Evolutionary conservation across 169 alveolate genomes (phyloP).

Genomic region (Cryptosporidium ubiquitum): DNA sequence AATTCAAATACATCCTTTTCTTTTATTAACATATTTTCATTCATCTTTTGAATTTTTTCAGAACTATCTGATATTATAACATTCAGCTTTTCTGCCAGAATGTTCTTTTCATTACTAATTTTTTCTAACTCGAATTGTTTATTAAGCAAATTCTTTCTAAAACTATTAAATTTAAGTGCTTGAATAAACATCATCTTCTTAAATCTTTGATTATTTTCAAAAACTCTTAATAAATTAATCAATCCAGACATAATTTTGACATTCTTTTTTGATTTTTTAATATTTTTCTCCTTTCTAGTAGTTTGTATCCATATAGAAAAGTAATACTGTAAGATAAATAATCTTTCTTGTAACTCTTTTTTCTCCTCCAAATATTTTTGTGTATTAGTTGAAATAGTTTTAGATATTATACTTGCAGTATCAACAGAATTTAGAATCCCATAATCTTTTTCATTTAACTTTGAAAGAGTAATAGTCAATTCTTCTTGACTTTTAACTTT

Average conservation of each 20-base stretch:
- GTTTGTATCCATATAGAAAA: conserved; percentile 55
- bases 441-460: background rate
- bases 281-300: background rate
- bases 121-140: background rate
- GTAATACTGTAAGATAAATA: conserved; percentile 19
- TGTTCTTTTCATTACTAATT: conserved; percentile 3
- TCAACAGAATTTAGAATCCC: background rate
- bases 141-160: background rate
- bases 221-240: background rate
- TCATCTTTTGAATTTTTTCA: background rate
- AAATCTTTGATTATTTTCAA: conserved; percentile 1
- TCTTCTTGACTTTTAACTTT: background rate
- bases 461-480: background rate
- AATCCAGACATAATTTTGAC: background rate
- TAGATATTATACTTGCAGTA: conserved; percentile 41
- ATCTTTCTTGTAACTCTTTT: conserved; percentile 26
- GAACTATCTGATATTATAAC: conserved; percentile 1
- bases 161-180: background rate
- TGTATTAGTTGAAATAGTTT: conserved; percentile 26
- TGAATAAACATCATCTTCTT: background rate
- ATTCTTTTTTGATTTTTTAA: background rate
- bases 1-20: conserved; percentile 40
- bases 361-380: conserved; percentile 38
- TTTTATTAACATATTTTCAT: background rate
- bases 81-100: conserved; percentile 22